Evolutionary conservation across 352 stramenopile genomes (phyloP), one percentile per base, ranked within the genome.

Genomic region (Globisporangium takayamanum): DNA sequence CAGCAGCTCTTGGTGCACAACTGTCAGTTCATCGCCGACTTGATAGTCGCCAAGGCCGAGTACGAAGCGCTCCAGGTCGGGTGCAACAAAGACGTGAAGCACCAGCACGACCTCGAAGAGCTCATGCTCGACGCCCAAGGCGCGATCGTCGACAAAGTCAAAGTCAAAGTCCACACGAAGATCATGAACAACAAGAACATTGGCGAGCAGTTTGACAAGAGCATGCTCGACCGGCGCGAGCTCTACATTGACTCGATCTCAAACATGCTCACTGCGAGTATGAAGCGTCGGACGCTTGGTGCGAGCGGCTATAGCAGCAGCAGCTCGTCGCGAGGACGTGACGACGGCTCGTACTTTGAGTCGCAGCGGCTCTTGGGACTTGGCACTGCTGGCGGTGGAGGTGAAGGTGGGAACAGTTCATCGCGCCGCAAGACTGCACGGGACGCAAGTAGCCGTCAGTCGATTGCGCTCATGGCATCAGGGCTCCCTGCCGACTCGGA

Each of bases 101-200:
- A 57, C 55, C 74, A 84, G 42, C 48, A 62, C 57, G 66, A 72
- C 26, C 67, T 84, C 57, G 72, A 84, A 20, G 68, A 87, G 41
- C 61, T 83, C 28, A 94, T 94, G 80, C 46, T 94, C n/a, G 63
- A 84, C 11, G 57, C 73, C 25, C 84, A 94, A 45, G 50, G 26
- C 0, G 64, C 44, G 15, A 80, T 94, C 41, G 65, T 89, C 28
- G 84, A 94, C 39, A 92, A 91, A 63, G 65, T 94, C 44, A 73
- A 84, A 30, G 62, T 76, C 1, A 89, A 91, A 48, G 79, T 94
- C 44, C 70, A 83, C 59, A 87, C 79, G 49, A 94, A 94, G 75
- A 87, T 94, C 72, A 89, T 89, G 76, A 89, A 94, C 60, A 94
- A 94, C 74, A 94, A 94, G 62, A 92, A 94, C 66, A 91, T 88